Evolutionary conservation across 1,139 yeast genomes (phyloP), one percentile per base, ranked within the genome.

Genomic region (Pichia sp.): DNA sequence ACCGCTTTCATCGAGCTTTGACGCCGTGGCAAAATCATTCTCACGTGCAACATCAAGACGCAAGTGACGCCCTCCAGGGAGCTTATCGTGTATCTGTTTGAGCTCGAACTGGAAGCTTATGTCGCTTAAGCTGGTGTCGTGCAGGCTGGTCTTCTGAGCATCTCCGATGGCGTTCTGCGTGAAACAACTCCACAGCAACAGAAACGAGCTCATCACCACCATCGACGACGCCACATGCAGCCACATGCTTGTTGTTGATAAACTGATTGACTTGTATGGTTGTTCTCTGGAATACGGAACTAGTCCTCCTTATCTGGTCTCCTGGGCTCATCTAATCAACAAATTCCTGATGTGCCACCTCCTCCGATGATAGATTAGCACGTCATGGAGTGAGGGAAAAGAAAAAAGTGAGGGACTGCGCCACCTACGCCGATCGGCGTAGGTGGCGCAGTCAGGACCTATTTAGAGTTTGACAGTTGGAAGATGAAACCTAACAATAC

Each of bases 81-180:
- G 52, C 47, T 72, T 70, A 43, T 64, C 63, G 44, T 58, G 62
- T 1, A 66, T 58, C 31, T 65, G 68, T 40, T 59, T 61, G 16
- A 64, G 49, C 12, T 56, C 51, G 41, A 65, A 65, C 9, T 42
- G 40, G 24, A 52, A 36, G 9, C 24, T 31, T 8, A 12, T 12
- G 20, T 45, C 41, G 6, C 16, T 4, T 6, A 6, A 4, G 10
- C 40, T 20, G 16, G 44, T 24, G 48, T 36, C 47, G 8, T 27
- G 43, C 46, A 43, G 33, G 7, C 6, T 30, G 6, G n/a, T 29
- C 2, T 34, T n/a, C 29, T 27, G 27, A 27, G 42, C 29, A n/a
- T 20, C 42, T 34, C 20, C 31, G 8, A 17, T 20, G 3, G 31
- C 8, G 34, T 36, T 14, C 38, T 40, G 49, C 9, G 43, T 17